phyloP scores from a whole-genome alignment of 352 stramenopile genomes.

The Phytophthora uliginosa region DNA sequence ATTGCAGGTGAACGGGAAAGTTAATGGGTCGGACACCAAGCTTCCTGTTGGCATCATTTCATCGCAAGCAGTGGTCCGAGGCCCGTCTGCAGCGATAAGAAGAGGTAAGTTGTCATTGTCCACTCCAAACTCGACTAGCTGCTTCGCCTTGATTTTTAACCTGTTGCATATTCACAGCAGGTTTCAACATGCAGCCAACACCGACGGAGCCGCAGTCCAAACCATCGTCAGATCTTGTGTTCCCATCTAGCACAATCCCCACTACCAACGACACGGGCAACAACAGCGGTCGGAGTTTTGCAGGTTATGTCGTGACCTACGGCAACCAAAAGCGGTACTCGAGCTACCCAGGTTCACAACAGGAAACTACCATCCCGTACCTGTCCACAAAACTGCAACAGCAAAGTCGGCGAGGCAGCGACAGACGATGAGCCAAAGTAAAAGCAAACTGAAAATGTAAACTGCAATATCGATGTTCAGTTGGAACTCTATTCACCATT shows the following conservation, averaged over 20 bases:
- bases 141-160: not conserved
- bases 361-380: slow-evolving; percentile 51
- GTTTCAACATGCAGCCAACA: slow-evolving; percentile 52
- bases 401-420: slow-evolving; percentile 13
- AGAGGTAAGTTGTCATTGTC: slow-evolving; percentile 31
- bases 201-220: slow-evolving; percentile 38
- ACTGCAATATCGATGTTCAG: slow-evolving; percentile 13
- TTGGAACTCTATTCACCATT: not conserved
- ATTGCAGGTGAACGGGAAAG: slow-evolving; percentile 24
- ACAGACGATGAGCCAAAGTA: slow-evolving; percentile 6
- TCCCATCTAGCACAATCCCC: slow-evolving; percentile 22
- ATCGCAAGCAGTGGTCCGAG: slow-evolving; percentile 56
- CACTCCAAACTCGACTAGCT: not conserved
- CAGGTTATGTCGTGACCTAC: slow-evolving; percentile 55
- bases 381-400: slow-evolving; percentile 47
- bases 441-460: slow-evolving; percentile 4
- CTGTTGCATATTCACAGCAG: slow-evolving; percentile 1
- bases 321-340: slow-evolving; percentile 62
- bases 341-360: slow-evolving; percentile 34
- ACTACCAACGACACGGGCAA: slow-evolving; percentile 7
- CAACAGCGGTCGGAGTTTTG: slow-evolving; percentile 30
- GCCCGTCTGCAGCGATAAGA: slow-evolving; percentile 31
- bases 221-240: not conserved
- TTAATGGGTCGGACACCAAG: slow-evolving; percentile 24
- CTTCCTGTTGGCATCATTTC: slow-evolving; percentile 55